A percentile compares a stretch with the other conserved stretches of the same genome.
phyloP scores from a whole-genome alignment of 2,329 filamentous ascomycete genomes.

The Biscogniauxia mediterranea region DNA sequence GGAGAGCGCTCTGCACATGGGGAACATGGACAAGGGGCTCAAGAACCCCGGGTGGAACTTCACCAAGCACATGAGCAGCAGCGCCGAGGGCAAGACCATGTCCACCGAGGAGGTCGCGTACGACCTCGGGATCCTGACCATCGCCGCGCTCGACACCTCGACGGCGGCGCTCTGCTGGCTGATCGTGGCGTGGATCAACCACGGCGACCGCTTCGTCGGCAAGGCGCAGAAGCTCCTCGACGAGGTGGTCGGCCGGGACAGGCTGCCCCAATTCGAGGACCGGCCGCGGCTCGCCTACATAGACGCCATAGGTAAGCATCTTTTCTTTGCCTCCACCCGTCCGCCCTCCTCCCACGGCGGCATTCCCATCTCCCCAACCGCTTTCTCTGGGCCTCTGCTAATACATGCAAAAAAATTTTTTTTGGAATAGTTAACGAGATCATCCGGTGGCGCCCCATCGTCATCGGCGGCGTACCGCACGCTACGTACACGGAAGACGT shows the following conservation, averaged over 20 bases:
- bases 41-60: conserved; percentile 31
- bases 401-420: neutral
- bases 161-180: conserved; percentile 33
- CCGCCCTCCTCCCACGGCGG: too few relatives aligned
- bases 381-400: neutral
- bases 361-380: neutral
- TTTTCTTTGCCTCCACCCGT: too few relatives aligned
- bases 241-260: conserved; percentile 37
- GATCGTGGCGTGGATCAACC: conserved; percentile 31
- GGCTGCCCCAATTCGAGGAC: conserved; percentile 40
- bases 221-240: conserved; percentile 44
- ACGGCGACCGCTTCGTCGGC: conserved; percentile 18
- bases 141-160: conserved; percentile 33
- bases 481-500: conserved; percentile 35
- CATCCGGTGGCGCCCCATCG: conserved; percentile 44
- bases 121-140: conserved; percentile 31
- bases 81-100: conserved; percentile 23
- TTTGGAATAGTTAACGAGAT: conserved; percentile 37
- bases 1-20: conserved; percentile 27
- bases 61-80: conserved; percentile 27
- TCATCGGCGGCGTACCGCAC: conserved; percentile 38
- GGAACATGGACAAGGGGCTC: conserved; percentile 27
- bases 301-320: conserved; percentile 30
- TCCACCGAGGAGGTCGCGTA: conserved; percentile 31
- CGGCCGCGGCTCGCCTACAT: conserved; percentile 41